Base-by-base conservation (phyloP, 352 stramenopile genomes). In the Pythium oligandrum region DNA sequence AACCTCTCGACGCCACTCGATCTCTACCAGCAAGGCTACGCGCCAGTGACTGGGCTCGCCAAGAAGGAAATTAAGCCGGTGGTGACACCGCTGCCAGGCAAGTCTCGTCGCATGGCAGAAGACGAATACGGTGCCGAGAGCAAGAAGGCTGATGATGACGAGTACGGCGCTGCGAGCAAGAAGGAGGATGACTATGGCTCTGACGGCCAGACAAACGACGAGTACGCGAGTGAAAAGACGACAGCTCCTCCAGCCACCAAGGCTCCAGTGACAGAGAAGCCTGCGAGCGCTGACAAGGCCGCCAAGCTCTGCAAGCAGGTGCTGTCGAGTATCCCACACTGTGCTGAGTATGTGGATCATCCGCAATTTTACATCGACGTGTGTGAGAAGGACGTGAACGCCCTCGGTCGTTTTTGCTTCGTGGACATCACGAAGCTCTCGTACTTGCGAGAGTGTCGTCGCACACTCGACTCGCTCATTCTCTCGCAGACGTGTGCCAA, bases 401-500 rank as follows among this genome's bases (percentile, higher is more conserved):
- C 36, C n/a, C 6, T 48, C 6, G 50, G 50, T 40, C 6, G 26
- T 33, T 17, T 48, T 0, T 30, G 39, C 37, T n/a, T n/a, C 38
- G 33, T 55, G n/a, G 50, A 55, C 12, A 32, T 10, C 30, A 11
- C 31, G 6, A 55, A 55, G 31, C 6, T 55, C n/a, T 30, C n/a
- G 4, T 55, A 48, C 32, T 26, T 55, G 31, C 50, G 50, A 17
- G 40, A 55, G 10, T 55, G 50, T 35, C 50, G 50, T 39, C 37
- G 40, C 11, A n/a, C 5, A 17, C 9, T 55, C 6, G 50, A 55
- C 33, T 9, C 40, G 1, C 5, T 40, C 17, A 30, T 40, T 6
- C 38, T 36, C 5, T n/a, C 32, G 10, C 4, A 44, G 34, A 12
- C 34, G 8, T 43, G 38, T 36, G 26, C 38, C 26, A n/a, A 37